Evolutionary conservation across 352 stramenopile species (phyloP).

Genomic region (Globisporangium lucens): DNA sequence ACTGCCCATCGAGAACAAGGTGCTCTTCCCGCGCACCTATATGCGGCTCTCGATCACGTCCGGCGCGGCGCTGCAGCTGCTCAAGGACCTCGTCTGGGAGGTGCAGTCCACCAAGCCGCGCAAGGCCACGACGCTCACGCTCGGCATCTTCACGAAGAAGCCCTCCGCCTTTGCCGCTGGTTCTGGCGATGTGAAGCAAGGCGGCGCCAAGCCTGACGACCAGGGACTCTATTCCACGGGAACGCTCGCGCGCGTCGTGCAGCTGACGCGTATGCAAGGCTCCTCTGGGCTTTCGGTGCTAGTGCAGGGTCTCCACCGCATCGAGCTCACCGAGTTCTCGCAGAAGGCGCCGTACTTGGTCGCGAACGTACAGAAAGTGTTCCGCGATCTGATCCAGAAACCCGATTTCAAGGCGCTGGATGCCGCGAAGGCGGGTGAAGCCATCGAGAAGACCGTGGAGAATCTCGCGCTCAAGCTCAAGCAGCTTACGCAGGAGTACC

Average conservation of each 20-base stretch:
- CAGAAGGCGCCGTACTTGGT: conserved; percentile 62
- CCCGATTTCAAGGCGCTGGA: conserved; percentile 17
- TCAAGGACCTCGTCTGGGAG: conserved; percentile 80
- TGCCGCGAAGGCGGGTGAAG: not conserved
- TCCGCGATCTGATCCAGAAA: conserved; percentile 13
- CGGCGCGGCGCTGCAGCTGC: conserved; percentile 56
- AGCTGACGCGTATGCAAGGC: conserved; percentile 64
- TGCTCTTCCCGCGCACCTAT: conserved; percentile 77
- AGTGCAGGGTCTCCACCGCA: conserved; percentile 54
- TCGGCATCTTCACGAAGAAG: conserved; percentile 65
- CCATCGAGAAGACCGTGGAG: conserved; percentile 29
- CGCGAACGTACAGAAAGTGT: conserved; percentile 38
- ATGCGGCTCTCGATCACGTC: conserved; percentile 68
- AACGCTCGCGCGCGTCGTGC: conserved; percentile 68
- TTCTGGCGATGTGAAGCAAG: conserved; percentile 13
- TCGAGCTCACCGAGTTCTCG: conserved; percentile 41
- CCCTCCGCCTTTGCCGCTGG: not conserved
- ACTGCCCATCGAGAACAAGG: conserved; percentile 62
- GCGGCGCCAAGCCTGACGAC: conserved; percentile 7
- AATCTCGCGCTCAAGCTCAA: conserved; percentile 48
- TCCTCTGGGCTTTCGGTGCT: conserved; percentile 62
- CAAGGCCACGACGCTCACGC: conserved; percentile 39
- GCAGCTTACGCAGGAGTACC: conserved; percentile 59
- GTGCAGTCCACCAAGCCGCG: conserved; percentile 50
- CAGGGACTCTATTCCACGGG: conserved; percentile 51